phyloP scores from a whole-genome alignment of 2,329 filamentous ascomycete genomes.

The Torrubiellomyces zombiae region DNA sequence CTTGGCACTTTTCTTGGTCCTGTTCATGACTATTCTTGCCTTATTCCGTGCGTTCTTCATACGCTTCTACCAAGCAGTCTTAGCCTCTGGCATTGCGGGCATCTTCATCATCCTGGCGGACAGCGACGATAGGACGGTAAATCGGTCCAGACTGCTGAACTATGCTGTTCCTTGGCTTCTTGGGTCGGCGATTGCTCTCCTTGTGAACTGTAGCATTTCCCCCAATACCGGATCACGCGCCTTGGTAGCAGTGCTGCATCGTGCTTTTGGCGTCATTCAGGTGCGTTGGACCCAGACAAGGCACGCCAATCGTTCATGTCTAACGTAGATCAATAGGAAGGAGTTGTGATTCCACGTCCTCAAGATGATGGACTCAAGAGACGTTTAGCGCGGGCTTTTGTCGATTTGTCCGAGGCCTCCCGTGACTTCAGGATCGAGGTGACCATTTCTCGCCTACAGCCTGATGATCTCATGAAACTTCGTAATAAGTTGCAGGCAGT shows the following conservation, averaged over 20 bases:
- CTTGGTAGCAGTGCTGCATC: conserved; percentile 29
- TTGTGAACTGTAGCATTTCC: conserved; percentile 29
- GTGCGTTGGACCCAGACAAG: conserved; percentile 15
- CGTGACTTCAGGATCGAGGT: conserved; percentile 40
- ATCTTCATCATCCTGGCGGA: conserved; percentile 36
- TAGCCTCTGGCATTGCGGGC: conserved; percentile 38
- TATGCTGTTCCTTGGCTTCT: conserved; percentile 39
- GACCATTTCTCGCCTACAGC: conserved; percentile 34
- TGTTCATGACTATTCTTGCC: conserved; percentile 34
- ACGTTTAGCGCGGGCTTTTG: conserved; percentile 32
- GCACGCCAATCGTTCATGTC: too few species aligned
- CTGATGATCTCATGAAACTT: conserved; percentile 29
- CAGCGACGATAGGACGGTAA: conserved; percentile 21
- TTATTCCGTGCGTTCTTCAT: conserved; percentile 38
- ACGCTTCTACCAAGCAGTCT: conserved; percentile 35
- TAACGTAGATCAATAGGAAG: conserved; percentile 10
- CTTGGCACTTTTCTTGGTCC: conserved; percentile 34
- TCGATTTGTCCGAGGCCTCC: conserved; percentile 37
- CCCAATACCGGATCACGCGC: conserved; percentile 39
- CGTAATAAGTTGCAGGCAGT: conserved; percentile 39
- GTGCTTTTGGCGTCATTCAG: conserved; percentile 29
- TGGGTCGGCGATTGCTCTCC: conserved; percentile 34
- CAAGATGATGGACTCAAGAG: conserved; percentile 19
- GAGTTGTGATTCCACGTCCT: conserved; percentile 14
- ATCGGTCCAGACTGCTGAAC: conserved; percentile 32